phyloP scores from a whole-genome alignment of 129 eudicot species.

The Flaveria trinervia region DNA sequence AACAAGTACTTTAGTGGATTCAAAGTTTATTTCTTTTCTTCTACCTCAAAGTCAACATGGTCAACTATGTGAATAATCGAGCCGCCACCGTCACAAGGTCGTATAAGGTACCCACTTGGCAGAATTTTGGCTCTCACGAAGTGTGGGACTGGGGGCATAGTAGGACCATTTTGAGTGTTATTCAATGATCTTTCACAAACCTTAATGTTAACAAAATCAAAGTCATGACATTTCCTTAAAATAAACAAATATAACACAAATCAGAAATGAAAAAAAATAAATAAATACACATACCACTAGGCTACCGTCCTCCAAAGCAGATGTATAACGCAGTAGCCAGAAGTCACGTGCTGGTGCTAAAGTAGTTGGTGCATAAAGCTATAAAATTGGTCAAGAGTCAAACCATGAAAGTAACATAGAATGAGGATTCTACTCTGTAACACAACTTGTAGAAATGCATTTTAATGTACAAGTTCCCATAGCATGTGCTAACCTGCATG shows the following conservation, averaged over 20 bases:
- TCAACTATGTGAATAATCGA: constrained; percentile 88
- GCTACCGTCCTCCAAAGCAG: constrained; percentile 86
- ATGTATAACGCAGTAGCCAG: constrained; percentile 84
- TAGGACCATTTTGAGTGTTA: constrained; percentile 93
- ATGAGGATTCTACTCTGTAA: neutral
- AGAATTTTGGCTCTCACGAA: constrained; percentile 81
- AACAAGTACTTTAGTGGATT: neutral
- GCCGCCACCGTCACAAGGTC: constrained; percentile 96
- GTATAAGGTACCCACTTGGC: constrained; percentile 82
- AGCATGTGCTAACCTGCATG: constrained; percentile 62
- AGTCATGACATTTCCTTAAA: constrained; percentile 25
- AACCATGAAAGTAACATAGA: constrained; percentile 11
- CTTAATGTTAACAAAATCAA: constrained; percentile 33
- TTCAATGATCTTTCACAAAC: constrained; percentile 85
- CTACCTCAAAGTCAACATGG: constrained; percentile 88
- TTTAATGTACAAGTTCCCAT: neutral
- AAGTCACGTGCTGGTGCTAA: constrained; percentile 94
- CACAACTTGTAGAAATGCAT: constrained; percentile 7
- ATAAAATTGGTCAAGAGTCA: constrained; percentile 13
- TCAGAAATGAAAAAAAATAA: neutral
- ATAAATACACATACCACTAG: constrained; percentile 63
- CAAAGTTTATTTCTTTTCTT: neutral
- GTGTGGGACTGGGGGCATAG: constrained; percentile 82
- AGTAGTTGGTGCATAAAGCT: constrained; percentile 96
- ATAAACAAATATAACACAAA: neutral